phyloP scores from a whole-genome alignment of 805 yeast species.

The Myxozyma vanderwaltii region DNA sequence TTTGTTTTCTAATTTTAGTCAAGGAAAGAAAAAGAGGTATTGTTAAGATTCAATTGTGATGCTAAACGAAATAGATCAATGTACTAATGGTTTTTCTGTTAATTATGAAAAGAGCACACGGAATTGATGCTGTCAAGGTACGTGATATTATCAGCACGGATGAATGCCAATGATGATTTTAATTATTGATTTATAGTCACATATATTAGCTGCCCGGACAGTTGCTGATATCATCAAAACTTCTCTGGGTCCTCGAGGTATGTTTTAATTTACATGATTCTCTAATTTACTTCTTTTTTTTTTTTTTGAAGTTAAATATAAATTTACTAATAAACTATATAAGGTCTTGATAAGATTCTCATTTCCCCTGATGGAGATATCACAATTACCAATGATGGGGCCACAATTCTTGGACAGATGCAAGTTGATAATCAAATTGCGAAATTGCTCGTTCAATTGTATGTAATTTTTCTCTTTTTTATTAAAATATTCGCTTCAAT shows the following conservation, averaged over 20 bases:
- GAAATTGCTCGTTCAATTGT: constrained; percentile 87
- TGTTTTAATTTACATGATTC: not conserved
- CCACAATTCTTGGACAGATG: constrained; percentile 94
- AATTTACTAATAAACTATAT: not conserved
- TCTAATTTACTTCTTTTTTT: not conserved
- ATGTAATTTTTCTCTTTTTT: not conserved
- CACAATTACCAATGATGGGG: constrained; percentile 98
- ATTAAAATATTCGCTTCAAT: not conserved
- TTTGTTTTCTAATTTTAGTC: constrained; percentile 35
- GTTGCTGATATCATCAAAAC: constrained; percentile 91
- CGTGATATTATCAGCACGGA: not conserved
- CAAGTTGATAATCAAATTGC: constrained; percentile 96
- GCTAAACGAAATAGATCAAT: not conserved
- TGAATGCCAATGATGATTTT: not conserved
- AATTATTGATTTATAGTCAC: constrained; percentile 56
- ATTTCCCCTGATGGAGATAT: constrained; percentile 97
- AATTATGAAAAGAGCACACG: constrained; percentile 66
- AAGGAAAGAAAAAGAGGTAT: constrained; percentile 46
- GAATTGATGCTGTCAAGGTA: constrained; percentile 69
- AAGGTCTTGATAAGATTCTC: constrained; percentile 86
- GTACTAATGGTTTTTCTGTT: not conserved
- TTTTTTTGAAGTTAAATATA: not conserved
- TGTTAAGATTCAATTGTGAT: not conserved
- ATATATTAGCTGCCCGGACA: constrained; percentile 91
- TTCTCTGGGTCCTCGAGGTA: constrained; percentile 89